Base-by-base conservation (phyloP, 768 basidiomycete genomes). In the Boletales sp. region DNA sequence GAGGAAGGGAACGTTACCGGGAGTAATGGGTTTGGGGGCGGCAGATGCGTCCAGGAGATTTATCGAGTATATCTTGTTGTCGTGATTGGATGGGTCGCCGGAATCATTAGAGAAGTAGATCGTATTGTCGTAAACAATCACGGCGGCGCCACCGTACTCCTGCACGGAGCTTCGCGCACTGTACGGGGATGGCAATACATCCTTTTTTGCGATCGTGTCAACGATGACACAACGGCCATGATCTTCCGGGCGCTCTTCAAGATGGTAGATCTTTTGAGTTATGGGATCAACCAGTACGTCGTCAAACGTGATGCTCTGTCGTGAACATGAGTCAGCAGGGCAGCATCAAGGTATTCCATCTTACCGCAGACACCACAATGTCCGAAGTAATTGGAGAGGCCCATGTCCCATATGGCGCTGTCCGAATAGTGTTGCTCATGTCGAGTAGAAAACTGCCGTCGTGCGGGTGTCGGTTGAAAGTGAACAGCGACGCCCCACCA, bases 101-200 rank as follows among this genome's bases (percentile, higher is more conserved):
- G 53, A 55, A 31, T 76, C 66, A 62, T 84, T 69, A 3, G 82
- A 83, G 66, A 86, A 88, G 65, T 82, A 81, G 29, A 78, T 67
- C 8, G 71, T 63, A 12, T 71, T 72, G 29, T 69, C 67, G 52
- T 77, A 67, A 2, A 78, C 78, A 6, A 77, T 72, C 0, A 79
- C 81, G 0, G 82, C 66, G 5, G 75, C 78, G 12, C 87, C 87
- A 0, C 87, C 87, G 48, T 87, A 88, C 64, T 86, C 86, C 30
- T 86, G 78, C 0, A 87, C 85, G 8, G 69, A 67, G 1, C 75
- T 74, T 19, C 77, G 68, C 15, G 71, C 79, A 59, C 77, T 84
- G 74, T 76, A 86, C 0, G 69, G 70, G 19, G 65, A 56, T 3
- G 76, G 77, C 10, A 83, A 71, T 7, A 84, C 62, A 45, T 86